A percentile compares a stretch with the other conserved stretches of the same genome.
Evolutionary conservation across 495 filamentous ascomycete species (phyloP).

Genomic region (Penicillium odoratum): DNA sequence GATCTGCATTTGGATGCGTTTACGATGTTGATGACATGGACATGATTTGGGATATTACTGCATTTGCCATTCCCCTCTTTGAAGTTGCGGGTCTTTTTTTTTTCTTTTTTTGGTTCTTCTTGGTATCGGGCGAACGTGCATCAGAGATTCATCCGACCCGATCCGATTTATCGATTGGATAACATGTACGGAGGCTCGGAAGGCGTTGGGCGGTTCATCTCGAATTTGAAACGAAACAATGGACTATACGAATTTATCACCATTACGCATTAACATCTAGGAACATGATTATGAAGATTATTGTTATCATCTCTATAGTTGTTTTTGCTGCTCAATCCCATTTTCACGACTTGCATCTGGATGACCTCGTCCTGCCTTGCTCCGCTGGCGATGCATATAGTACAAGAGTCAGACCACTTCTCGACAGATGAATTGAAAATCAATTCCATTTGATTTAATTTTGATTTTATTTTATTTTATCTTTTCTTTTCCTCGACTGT

Average conservation of each 20-base stretch:
- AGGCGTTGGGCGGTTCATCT: slow-evolving; percentile 10
- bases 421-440: neutral
- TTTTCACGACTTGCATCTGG: neutral
- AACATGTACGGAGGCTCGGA: slow-evolving; percentile 5
- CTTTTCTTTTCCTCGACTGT: too few relatives aligned
- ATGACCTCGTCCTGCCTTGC: slow-evolving; percentile 10
- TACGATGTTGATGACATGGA: slow-evolving; percentile 2
- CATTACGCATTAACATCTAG: slow-evolving; percentile 1
- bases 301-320: too few relatives aligned
- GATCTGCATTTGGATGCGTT: slow-evolving; percentile 4
- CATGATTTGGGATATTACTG: slow-evolving; percentile 1
- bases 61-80: neutral
- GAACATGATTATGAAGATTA: neutral
- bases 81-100: neutral
- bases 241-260: neutral
- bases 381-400: slow-evolving; percentile 24
- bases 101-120: slow-evolving; percentile 1
- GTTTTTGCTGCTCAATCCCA: neutral
- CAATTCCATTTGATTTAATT: too few relatives aligned
- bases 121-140: neutral
- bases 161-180: slow-evolving; percentile 11
- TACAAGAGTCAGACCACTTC: slow-evolving; percentile 15
- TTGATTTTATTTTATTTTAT: too few relatives aligned
- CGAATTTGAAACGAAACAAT: neutral
- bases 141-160: slow-evolving; percentile 5